Evolutionary conservation across 2,329 filamentous ascomycete species (phyloP), one percentile per base, ranked within the genome.

Genomic region (Xylariaceae sp.): DNA sequence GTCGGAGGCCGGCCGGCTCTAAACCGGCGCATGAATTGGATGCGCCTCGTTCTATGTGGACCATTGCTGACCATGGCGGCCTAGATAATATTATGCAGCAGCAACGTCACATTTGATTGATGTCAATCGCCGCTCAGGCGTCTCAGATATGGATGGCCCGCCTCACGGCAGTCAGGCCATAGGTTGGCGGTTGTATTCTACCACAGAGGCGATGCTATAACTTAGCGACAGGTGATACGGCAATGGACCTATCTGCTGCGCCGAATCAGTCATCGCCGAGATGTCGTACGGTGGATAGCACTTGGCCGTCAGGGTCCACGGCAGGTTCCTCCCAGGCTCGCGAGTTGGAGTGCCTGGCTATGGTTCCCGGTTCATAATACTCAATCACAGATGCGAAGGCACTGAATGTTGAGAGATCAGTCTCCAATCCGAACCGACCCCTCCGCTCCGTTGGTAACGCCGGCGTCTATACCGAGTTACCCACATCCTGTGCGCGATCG

Each of bases 241-340:
- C 26, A 54, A 72, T 7, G 68, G 64, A 26, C 76, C 58, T 47
- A 77, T 69, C n/a, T 74, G 59, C 37, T 76, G 65, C 0, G 74
- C 76, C 0, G 77, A 65, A 29, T 76, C 62, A 1, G 73, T 74
- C 10, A 84, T 73, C 0, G 73, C 68, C 0, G 80, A 5, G 80
- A 1, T 68, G 34, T 71, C 72, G 58, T 80, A 84, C 1, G 81
- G 81, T 1, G n/a, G n/a, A n/a, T n/a, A 77, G 71, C 2, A 74
- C 64, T 43, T 75, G 73, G 3, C 78, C 79, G 63, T 87, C 84
- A 58, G 86, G 85, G 64, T 86, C 81, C 26, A 87, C 83, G 1
- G 86, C 76, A 56, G 80, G 77, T 44, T 16, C 8, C 5, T 26
- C 26, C 8, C 4, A 26, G 8, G 26, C 26, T 5, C 26, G 26